These are phyloP conservation scores for Jacaranda copaia DNA, from an alignment of 257 asterid species.

Conservation along the genomic window DNA sequence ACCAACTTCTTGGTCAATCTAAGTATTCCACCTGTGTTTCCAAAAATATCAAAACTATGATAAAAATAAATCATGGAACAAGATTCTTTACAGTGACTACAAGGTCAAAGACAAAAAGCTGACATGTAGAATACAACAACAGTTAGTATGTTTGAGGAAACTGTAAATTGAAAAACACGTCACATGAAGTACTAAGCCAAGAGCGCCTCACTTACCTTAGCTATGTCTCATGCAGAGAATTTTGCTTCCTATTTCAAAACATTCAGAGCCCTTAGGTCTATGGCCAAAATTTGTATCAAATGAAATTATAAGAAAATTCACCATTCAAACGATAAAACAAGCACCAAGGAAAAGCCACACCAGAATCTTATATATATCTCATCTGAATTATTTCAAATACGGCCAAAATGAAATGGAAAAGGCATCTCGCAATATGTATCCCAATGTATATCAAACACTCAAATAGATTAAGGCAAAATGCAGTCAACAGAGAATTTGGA, in stretches of 20 bases:
- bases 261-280: constrained; percentile 26
- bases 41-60: not conserved
- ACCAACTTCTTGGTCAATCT: not conserved
- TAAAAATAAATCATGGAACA: not conserved
- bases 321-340: constrained; percentile 10
- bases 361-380: constrained; percentile 14
- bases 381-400: constrained; percentile 4
- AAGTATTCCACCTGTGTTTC: not conserved
- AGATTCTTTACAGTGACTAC: constrained; percentile 1
- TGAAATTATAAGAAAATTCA: constrained; percentile 7
- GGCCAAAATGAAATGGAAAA: not conserved
- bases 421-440: constrained; percentile 20
- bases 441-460: constrained; percentile 16
- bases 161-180: not conserved
- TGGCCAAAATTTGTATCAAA: not conserved
- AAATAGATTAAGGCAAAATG: constrained; percentile 12
- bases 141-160: not conserved
- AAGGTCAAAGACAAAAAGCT: constrained; percentile 24
- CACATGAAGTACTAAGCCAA: not conserved
- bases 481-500: constrained; percentile 27
- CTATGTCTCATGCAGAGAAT: constrained; percentile 5
- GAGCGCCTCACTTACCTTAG: not conserved
- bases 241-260: constrained; percentile 1
- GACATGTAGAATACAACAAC: constrained; percentile 3
- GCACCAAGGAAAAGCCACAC: not conserved